Base-by-base conservation (phyloP, 2,329 filamentous ascomycete species). In the Atkinsonella hypoxylon region DNA sequence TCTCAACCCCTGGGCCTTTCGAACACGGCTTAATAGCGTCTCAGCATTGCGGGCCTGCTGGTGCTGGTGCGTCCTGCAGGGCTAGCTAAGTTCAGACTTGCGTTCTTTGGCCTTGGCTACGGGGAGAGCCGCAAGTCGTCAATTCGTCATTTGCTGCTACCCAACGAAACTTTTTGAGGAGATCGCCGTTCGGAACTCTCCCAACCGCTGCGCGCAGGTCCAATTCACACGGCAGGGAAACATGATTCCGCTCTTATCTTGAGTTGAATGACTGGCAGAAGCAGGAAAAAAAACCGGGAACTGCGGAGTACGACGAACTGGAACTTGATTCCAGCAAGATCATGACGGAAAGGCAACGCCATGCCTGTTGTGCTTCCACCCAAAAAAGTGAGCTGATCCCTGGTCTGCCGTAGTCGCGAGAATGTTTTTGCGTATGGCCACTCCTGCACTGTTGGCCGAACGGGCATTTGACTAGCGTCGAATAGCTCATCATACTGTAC, bases 401-500 rank as follows among this genome's bases (percentile, higher is more conserved):
- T 38, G 34, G 3, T 15, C 4, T 41, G 18, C 11, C 18, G 39
- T 20, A 5, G 18, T 41, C 18, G 7, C 42, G 20, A 44, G n/a
- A 31, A 44, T 31, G 22, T 26, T 26, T 26, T 6, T 6, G 5
- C 22, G 30, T 36, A 36, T 36, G 32, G 42, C 42, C 20, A 30
- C 42, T 22, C 42, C 42, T 44, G 26, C 9, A 30, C 30, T 18
- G 17, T n/a, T 40, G 20, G 6, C 12, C n/a, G 17, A 20, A 41
- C 30, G 17, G 39, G 34, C 45, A 26, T 10, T 22, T 17, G 8
- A 26, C 34, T 49, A 49, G 47, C 47, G 47, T 31, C 46, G 32
- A 49, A 49, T 26, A 26, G 26, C 43, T 47, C 45, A 47, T 45
- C 45, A 48, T n/a, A 41, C 13, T 22, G 26, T 18, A 45, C 26